Base-by-base conservation (phyloP, 768 basidiomycete species). In the Xerocomellus amylosporus region DNA sequence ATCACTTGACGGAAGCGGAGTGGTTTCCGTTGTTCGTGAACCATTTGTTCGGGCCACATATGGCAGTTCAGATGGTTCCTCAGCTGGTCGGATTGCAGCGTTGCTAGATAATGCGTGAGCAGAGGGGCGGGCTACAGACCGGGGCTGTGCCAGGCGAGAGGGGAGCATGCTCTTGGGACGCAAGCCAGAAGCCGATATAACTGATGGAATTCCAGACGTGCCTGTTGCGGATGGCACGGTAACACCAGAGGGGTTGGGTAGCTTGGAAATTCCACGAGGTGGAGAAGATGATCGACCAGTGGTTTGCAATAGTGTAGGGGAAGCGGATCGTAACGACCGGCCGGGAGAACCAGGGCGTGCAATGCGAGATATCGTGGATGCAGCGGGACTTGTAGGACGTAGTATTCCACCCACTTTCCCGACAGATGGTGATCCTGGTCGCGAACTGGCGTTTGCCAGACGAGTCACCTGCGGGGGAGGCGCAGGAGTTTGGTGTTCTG, bases 131-230 rank as follows among this genome's bases (percentile, higher is more conserved):
- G 46, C 31, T 13, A 62, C 30, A 49, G 80, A 68, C 38, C 85
- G 81, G 13, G 88, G 87, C 42, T 84, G 77, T 20, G 81, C 88
- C 9, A 93, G 74, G 30, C 88, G 82, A 39, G 90, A 92, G 17
- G 91, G 90, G 34, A 90, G 69, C 70, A 87, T 71, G 59, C 78
- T 87, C 66, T 84, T 88, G 1, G 86, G 83, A 42, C 84, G 80
- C 46, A 68, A 69, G 55, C 75, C 73, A 10, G 77, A 67, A 4
- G 63, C 70, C 4, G 77, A 74, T 19, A 70, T 60, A n/a, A 68
- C 65, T 3, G 65, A 66, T 46, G 73, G 71, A 33, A 69, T 58
- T 20, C 71, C 66, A 22, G 70, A 62, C 20, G 47, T 34, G 6
- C 54, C 46, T 43, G 40, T 34, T 43, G 54, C 43, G 15, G 54